Conservation (phyloP, 805 yeast genomes). For the Kodamaea leandrae region DNA sequence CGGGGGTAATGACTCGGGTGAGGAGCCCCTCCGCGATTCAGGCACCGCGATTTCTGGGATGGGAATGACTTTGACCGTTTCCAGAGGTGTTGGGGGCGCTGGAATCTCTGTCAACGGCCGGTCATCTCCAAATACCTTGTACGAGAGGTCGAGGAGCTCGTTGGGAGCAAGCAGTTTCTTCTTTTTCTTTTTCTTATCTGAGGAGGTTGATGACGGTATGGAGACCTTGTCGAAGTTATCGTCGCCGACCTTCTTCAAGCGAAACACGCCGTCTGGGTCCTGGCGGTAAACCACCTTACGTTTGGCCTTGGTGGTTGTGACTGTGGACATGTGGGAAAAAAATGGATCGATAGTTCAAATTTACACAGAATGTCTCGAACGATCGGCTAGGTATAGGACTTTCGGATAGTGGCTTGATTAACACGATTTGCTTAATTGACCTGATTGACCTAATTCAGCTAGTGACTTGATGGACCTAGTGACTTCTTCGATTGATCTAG, state of each 20-base stretch:
- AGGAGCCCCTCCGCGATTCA: not conserved
- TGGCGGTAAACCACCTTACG: constrained; percentile 35
- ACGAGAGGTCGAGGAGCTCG: constrained; percentile 5
- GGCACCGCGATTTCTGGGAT: not conserved
- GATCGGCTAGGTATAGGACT: no score
- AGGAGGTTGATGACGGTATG: not conserved
- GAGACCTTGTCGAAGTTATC: constrained; percentile 3
- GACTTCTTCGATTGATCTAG: no score
- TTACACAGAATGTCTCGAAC: no score
- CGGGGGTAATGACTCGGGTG: not conserved
- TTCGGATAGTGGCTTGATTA: no score
- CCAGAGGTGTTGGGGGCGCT: not conserved
- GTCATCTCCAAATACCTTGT: constrained; percentile 2
- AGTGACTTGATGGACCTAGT: no score
- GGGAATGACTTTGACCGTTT: not conserved
- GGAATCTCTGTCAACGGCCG: constrained; percentile 1
- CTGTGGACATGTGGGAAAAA: constrained; percentile 14
- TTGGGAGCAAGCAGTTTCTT: not conserved
- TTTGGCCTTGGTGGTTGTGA: constrained; percentile 17
- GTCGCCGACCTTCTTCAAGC: constrained; percentile 26
- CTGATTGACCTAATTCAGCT: no score
- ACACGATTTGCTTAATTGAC: no score
- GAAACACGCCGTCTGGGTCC: constrained; percentile 39
- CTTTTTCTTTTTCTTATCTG: constrained; percentile 1
- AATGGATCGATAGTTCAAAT: no score